Percentiles rank a stretch among this genome's conserved stretches.
These are phyloP conservation scores for Nepenthes gracilis DNA, from an alignment of 148 eudicot genomes.

Conservation along the genomic window DNA sequence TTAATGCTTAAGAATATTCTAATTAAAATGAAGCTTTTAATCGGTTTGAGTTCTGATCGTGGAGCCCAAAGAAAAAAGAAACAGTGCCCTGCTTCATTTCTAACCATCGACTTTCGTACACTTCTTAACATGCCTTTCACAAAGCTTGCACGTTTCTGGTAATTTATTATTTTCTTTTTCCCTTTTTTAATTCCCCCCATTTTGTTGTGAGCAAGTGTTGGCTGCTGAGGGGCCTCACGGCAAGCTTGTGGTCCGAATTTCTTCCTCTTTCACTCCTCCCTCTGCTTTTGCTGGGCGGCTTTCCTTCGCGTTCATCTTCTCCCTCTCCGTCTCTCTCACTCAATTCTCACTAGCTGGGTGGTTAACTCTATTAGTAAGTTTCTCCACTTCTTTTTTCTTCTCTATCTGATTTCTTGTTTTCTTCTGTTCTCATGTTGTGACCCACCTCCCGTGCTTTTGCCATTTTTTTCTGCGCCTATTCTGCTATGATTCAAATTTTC, in stretches of 20 bases:
- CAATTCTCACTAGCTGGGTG: not conserved
- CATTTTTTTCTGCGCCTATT: not conserved
- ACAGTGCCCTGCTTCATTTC: no score
- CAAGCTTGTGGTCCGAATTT: slow-evolving; percentile 24
- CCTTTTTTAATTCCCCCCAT: no score
- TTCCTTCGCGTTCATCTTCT: not conserved
- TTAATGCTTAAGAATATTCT: no score
- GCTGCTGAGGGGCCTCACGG: slow-evolving; percentile 28
- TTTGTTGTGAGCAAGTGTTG: slow-evolving; percentile 12
- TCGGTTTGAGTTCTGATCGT: no score
- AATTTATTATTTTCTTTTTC: no score
- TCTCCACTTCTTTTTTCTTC: not conserved
- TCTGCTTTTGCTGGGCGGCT: not conserved
- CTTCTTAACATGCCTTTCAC: no score
- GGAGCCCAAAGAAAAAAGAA: no score
- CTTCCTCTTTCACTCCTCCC: slow-evolving; percentile 6
- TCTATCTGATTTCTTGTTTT: not conserved
- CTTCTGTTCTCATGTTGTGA: not conserved
- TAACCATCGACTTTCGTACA: no score
- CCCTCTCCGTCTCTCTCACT: slow-evolving; percentile 3
- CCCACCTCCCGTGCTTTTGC: not conserved
- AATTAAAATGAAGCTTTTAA: no score
- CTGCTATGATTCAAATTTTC: not conserved
- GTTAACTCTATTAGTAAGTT: not conserved
- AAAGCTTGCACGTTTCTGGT: no score